Evolutionary conservation across 2,329 filamentous ascomycete genomes (phyloP), one percentile per base, ranked within the genome.

Genomic region (Colletotrichum phormii): DNA sequence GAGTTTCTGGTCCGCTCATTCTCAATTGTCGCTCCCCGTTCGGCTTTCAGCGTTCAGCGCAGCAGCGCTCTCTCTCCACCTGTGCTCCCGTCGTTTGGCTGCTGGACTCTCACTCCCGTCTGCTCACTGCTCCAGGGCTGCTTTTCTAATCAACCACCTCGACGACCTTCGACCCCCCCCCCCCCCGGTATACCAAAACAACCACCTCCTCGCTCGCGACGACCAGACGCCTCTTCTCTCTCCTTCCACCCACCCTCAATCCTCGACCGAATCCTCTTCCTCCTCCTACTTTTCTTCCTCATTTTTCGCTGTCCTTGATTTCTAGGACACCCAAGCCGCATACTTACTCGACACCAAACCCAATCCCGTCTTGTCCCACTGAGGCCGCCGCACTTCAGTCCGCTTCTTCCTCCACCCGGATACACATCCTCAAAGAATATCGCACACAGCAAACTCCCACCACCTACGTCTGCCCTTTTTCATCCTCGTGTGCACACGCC

Each of bases 81-180:
- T n/a, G n/a, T n/a, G n/a, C n/a, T n/a, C n/a, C n/a, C n/a, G n/a
- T n/a, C n/a, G n/a, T 26, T 26, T 26, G 24, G 24, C 61, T 51
- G 61, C 22, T 37, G 46, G 12, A 42, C 7, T 35, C 61, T 24
- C 37, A 42, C 13, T 42, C 37, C 18, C n/a, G 29, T 12, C 33
- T 53, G 60, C 55, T 58, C 6, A 7, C 15, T 33, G 18, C 42
- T 35, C 26, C 26, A 29, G 22, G 29, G 64, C 63, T 69, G 67
- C 65, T 76, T 75, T 75, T 74, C 74, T 68, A 73, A 73, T 61
- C 72, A 74, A 66, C 26, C 26, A 42, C 64, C 71, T 75, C 71
- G 71, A 67, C 15, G 31, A 66, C 53, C 60, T 65, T 71, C 54
- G 59, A 61, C 35, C 4, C 35, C 24, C 18, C 22, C 13, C 35